phyloP scores from a whole-genome alignment of 2,329 filamentous ascomycete species.

The Aspergillus transmontanensis region DNA sequence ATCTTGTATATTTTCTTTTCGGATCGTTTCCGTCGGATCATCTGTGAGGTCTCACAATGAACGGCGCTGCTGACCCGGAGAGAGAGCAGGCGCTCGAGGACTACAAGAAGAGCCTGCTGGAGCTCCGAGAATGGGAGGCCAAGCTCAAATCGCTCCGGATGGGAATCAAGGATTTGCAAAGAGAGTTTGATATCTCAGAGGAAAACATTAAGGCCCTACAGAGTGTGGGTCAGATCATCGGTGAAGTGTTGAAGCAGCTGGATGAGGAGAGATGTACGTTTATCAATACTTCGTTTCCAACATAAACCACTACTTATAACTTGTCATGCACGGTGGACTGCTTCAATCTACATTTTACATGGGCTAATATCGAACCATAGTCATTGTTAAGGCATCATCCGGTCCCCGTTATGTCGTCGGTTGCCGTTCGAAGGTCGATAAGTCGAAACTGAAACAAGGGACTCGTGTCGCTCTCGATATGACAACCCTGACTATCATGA shows the following conservation, averaged over 20 bases:
- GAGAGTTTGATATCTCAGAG: constrained; percentile 94
- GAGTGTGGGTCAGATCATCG: constrained; percentile 98
- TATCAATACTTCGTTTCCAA: not conserved
- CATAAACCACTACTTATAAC: not conserved
- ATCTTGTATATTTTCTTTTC: not conserved
- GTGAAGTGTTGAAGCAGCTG: constrained; percentile 96
- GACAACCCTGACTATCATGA: constrained; percentile 99
- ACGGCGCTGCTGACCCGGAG: constrained; percentile 53
- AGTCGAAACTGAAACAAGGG: constrained; percentile 94
- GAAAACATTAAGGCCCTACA: constrained; percentile 99
- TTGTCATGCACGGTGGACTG: not conserved
- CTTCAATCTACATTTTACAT: not conserved
- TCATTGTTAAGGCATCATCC: constrained; percentile 97
- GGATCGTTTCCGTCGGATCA: not conserved
- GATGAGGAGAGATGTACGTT: constrained; percentile 95
- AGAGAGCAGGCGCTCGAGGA: constrained; percentile 71
- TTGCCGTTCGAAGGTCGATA: constrained; percentile 97
- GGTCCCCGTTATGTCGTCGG: constrained; percentile 97
- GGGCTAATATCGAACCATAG: constrained; percentile 51
- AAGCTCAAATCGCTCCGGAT: constrained; percentile 92
- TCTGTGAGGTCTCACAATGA: constrained; percentile 33
- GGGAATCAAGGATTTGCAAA: constrained; percentile 94
- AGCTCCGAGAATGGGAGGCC: constrained; percentile 97
- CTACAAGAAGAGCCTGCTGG: constrained; percentile 80
- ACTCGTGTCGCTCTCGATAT: constrained; percentile 97